Evolutionary conservation across 2,329 filamentous ascomycete genomes (phyloP).

Genomic region (Lojkania enalia): DNA sequence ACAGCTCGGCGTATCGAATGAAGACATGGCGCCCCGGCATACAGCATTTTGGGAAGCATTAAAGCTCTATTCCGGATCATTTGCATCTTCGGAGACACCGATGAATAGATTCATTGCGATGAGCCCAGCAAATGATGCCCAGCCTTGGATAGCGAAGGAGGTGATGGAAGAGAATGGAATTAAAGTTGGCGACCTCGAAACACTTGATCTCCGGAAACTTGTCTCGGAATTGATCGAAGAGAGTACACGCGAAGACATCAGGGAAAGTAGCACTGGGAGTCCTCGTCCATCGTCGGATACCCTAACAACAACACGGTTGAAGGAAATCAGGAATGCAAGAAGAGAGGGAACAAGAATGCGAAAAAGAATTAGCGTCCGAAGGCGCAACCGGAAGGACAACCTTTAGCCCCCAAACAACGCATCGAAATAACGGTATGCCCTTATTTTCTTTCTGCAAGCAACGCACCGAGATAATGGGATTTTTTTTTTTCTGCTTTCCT

Average conservation of each 20-base stretch:
- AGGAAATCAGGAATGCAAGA: conserved; percentile 16
- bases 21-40: conserved; percentile 26
- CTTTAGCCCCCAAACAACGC: too few species aligned
- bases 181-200: conserved; percentile 22
- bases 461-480: too few species aligned
- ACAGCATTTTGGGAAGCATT: conserved; percentile 34
- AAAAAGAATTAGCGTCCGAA: conserved; percentile 26
- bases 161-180: conserved; percentile 13
- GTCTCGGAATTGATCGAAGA: conserved; percentile 28
- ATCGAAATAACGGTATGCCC: too few species aligned
- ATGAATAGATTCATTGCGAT: conserved; percentile 28
- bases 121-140: conserved; percentile 20
- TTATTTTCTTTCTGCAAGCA: too few species aligned
- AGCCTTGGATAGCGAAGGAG: conserved; percentile 18
- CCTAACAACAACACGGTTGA: conserved; percentile 22
- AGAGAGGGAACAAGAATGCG: conserved; percentile 25
- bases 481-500: too few species aligned
- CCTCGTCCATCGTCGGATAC: conserved; percentile 41
- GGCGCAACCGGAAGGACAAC: conserved; percentile 12
- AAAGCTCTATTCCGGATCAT: conserved; percentile 37
- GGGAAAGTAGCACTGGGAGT: conserved; percentile 22
- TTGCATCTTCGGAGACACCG: conserved; percentile 34
- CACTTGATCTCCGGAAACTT: conserved; percentile 26
- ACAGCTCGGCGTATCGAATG: conserved; percentile 19
- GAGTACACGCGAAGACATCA: conserved; percentile 11